Percentiles rank a stretch among this genome's conserved stretches.
Conservation (phyloP, 2,329 filamentous ascomycete species). For the Leptodontidium sp. region DNA sequence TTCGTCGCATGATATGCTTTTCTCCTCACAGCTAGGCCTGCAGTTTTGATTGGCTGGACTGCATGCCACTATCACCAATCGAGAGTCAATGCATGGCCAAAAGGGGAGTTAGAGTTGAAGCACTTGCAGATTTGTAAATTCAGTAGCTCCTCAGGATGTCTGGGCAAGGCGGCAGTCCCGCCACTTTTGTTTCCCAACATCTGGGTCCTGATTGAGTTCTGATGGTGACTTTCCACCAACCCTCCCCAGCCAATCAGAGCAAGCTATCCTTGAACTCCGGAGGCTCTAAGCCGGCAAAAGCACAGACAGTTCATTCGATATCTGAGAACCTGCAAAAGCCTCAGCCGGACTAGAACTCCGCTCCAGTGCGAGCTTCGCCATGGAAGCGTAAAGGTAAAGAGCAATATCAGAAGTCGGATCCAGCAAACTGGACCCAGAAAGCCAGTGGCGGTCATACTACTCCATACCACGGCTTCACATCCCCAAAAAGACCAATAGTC, state of each 20-base stretch:
- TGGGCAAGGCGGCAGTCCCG: not conserved
- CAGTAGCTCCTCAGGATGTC: not conserved
- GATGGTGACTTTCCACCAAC: not conserved
- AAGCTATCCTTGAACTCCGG: not conserved
- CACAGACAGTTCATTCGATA: constrained; percentile 3
- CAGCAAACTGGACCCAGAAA: not conserved
- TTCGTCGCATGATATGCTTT: not conserved
- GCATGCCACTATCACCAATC: not conserved
- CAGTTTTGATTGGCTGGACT: not conserved
- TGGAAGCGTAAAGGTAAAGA: too few species aligned
- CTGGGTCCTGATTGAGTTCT: constrained; percentile 11
- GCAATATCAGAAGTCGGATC: too few species aligned
- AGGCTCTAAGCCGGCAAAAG: not conserved
- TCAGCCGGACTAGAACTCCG: too few species aligned
- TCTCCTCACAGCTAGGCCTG: not conserved
- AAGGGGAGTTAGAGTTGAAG: constrained; percentile 2
- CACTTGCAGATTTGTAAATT: not conserved
- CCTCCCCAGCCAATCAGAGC: not conserved
- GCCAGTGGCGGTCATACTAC: too few species aligned
- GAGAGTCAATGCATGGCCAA: not conserved
- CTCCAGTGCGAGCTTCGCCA: too few species aligned
- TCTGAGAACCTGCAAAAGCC: not conserved
- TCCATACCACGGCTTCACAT: too few species aligned
- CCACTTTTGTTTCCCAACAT: not conserved
- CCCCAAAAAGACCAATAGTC: too few species aligned